Evolutionary conservation across 345 rosid genomes (phyloP), one percentile per base, ranked within the genome.

Genomic region (Citrus glauca): DNA sequence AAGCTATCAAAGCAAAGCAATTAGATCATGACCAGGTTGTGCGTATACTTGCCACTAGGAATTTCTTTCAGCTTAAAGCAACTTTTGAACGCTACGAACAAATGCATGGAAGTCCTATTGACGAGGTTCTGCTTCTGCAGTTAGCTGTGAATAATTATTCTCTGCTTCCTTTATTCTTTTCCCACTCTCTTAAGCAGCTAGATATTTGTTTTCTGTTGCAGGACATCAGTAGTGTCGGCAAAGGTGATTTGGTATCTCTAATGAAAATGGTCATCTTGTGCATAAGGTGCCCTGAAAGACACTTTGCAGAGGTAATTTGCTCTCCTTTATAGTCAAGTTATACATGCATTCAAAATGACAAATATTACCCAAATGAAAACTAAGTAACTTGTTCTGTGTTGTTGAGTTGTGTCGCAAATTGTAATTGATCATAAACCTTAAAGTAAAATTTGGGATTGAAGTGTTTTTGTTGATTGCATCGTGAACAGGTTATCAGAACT

Each of bases 261-360:
- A 61, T 90, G 84, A 75, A 78, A 81, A 83, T 80, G 75, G 88
- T 79, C n/a, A 80, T 92, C 55, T 66, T 73, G 63, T 91, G 99
- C 81, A 81, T 92, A 68, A 87, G 88, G 25, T 74, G 76, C 66
- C 99, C 98, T 3, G 97, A 90, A 87, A 91, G 85, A 82, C 93
- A 96, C 79, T 94, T 96, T 66, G 97, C 98, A 37, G 87, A 90
- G 95, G 98, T 90, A 69, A 77, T 53, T 38, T 19, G 7, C 10
- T 16, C 13, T 11, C 48, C 45, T 40, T 63, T 67, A 9, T 63
- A 5, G 40, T 19, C 24, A 20, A 33, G 5, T 10, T 66, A 6
- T 61, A 13, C 57, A 17, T 53, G 57, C 7, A 53, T 17, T 53
- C 50, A 11, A 45, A 16, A 45, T 1, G 50, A 45, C 50, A 45